Evolutionary conservation across 2,329 filamentous ascomycete genomes (phyloP).

Genomic region (Diaporthe sp.): DNA sequence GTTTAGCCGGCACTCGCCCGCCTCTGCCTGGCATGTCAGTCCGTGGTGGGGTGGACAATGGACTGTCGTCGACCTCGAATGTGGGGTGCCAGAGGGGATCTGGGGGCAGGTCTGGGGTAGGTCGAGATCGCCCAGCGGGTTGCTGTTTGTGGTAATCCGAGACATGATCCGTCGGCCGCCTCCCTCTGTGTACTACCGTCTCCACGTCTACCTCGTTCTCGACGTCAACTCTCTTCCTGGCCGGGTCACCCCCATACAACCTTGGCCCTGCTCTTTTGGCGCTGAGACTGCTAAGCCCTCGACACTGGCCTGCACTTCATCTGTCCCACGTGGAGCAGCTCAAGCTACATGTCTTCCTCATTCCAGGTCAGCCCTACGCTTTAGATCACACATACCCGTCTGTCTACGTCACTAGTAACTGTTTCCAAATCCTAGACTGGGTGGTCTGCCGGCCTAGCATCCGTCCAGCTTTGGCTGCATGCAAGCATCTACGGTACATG

Average conservation of each 20-base stretch:
- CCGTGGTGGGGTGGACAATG: not conserved
- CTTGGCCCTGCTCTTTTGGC: not conserved
- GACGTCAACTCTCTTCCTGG: not conserved
- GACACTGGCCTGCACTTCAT: not conserved
- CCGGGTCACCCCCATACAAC: not conserved
- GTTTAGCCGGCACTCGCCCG: not conserved
- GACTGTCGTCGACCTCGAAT: slow-evolving; percentile 25
- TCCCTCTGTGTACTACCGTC: too few relatives aligned
- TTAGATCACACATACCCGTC: not conserved
- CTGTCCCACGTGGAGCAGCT: not conserved
- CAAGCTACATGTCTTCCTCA: not conserved
- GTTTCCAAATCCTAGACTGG: too few relatives aligned
- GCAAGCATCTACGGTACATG: not conserved
- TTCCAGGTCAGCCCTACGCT: slow-evolving; percentile 13
- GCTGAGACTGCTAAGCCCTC: too few relatives aligned
- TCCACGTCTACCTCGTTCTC: not conserved
- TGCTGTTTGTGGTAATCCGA: slow-evolving; percentile 38
- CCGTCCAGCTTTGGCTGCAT: not conserved
- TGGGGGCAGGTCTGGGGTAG: slow-evolving; percentile 32
- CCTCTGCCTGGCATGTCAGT: not conserved
- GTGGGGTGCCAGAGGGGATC: slow-evolving; percentile 35
- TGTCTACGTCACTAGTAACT: not conserved
- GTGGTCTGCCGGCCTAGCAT: not conserved
- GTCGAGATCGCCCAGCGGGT: slow-evolving; percentile 21
- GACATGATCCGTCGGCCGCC: not conserved